Conservation (phyloP, 306 rosid species). For the Comarum palustre region DNA sequence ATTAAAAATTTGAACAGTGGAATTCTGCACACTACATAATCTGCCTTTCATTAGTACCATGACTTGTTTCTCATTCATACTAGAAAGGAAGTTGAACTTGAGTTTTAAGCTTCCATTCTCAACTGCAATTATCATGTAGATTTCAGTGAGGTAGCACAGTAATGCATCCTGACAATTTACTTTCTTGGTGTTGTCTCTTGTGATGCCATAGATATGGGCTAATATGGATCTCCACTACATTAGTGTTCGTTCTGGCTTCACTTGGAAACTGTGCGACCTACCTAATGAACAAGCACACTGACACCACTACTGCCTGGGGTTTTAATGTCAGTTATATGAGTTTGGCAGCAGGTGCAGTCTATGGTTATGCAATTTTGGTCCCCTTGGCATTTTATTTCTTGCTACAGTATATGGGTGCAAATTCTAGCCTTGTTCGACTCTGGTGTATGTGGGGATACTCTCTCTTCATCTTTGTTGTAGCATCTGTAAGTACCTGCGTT, state of each 20-base stretch:
- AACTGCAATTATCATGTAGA: not conserved
- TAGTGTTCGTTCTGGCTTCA: slow-evolving; percentile 81
- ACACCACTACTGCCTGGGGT: slow-evolving; percentile 58
- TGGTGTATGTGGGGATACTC: slow-evolving; percentile 99
- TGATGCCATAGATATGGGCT: slow-evolving; percentile 53
- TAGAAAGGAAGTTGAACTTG: not conserved
- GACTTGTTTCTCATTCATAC: not conserved
- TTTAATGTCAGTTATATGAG: slow-evolving; percentile 79
- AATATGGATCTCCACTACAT: slow-evolving; percentile 88
- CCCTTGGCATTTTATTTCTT: slow-evolving; percentile 81
- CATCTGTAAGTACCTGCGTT: slow-evolving; percentile 66
- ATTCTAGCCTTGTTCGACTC: slow-evolving; percentile 63
- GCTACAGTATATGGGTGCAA: slow-evolving; percentile 81
- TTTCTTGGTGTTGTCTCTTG: slow-evolving; percentile 21
- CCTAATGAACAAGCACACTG: slow-evolving; percentile 61
- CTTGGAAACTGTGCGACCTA: slow-evolving; percentile 94
- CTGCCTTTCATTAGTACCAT: not conserved
- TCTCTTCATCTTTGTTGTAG: slow-evolving; percentile 70
- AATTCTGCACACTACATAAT: not conserved
- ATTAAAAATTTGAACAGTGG: not conserved
- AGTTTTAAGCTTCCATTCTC: slow-evolving; percentile 10
- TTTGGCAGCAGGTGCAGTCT: slow-evolving; percentile 73
- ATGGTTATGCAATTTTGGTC: slow-evolving; percentile 76
- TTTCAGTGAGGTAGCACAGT: slow-evolving; percentile 10
- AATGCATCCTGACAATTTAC: slow-evolving; percentile 20